A percentile compares a stretch with the other conserved stretches of the same genome.
Evolutionary conservation across 129 eudicot genomes (phyloP).

Genomic region (Lactuca sativa): DNA sequence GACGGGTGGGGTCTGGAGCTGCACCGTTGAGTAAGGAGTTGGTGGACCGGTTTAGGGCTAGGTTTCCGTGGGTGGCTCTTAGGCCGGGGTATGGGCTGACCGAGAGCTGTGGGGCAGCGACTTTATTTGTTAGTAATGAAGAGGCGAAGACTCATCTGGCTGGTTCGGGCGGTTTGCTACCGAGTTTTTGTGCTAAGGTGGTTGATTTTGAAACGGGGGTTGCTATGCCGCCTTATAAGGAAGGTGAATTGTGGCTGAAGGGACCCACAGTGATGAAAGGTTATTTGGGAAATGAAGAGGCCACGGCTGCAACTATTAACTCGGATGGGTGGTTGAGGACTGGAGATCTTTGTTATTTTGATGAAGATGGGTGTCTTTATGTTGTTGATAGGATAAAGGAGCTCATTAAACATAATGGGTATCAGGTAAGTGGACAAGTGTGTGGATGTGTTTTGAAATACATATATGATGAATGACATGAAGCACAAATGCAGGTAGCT

Average conservation of each 20-base stretch:
- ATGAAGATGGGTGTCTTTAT: conserved; percentile 62
- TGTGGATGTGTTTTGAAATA: not conserved
- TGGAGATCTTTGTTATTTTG: conserved; percentile 79
- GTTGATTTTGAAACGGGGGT: conserved; percentile 51
- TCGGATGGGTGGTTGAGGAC: conserved; percentile 76
- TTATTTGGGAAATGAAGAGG: conserved; percentile 61
- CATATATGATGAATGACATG: not conserved
- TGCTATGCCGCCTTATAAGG: conserved; percentile 48
- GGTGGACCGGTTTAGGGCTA: conserved; percentile 51
- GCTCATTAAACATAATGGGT: conserved; percentile 83
- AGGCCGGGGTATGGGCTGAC: conserved; percentile 86
- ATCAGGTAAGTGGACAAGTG: conserved; percentile 47
- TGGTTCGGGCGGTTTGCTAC: conserved; percentile 53
- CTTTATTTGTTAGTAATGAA: conserved; percentile 43
- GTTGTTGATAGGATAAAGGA: conserved; percentile 78
- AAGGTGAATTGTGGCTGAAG: conserved; percentile 79
- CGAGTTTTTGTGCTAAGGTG: conserved; percentile 64
- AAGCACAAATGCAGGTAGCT: conserved; percentile 61
- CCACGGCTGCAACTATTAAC: conserved; percentile 55
- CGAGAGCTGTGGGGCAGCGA: conserved; percentile 69
- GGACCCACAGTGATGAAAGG: conserved; percentile 72
- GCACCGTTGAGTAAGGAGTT: conserved; percentile 75
- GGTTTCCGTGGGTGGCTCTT: conserved; percentile 68
- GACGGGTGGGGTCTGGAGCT: conserved; percentile 70
- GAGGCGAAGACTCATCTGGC: conserved; percentile 53